Base-by-base conservation (phyloP, 2,329 filamentous ascomycete genomes). In the Pseudogymnoascus sp. region DNA sequence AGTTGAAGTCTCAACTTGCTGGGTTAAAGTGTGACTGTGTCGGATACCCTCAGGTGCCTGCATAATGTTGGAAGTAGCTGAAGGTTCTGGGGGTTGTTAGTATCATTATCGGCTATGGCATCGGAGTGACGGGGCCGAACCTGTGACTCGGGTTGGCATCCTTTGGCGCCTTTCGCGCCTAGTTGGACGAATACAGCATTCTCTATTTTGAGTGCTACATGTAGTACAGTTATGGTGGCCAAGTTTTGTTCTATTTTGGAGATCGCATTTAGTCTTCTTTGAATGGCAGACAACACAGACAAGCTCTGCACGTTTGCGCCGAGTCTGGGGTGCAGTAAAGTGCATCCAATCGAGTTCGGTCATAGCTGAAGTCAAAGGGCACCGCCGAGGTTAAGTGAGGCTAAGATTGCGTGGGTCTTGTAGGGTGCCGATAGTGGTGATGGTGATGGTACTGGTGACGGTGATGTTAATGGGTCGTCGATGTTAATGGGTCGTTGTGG, bases 181-280 rank as follows among this genome's bases (percentile, higher is more conserved):
- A 8, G 43, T 22, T n/a, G 60, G 16, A 33, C 37, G 37, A 40
- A 61, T n/a, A 28, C 60, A 22, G 19, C 69, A 66, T 28, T 73
- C 68, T 53, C 75, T 74, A 72, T 73, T 38, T 69, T 61, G 2
- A 62, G 66, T 7, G 62, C 68, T 6, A 71, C 68, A 38, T 61
- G 61, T 68, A 65, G 46, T 38, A 59, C 50, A 63, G 16, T 50
- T 38, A 46, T 35, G 12, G 14, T 38, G 60, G n/a, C 43, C 31
- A 16, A 37, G 19, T 8, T 22, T 33, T 26, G 62, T 33, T 56
- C 62, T 35, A 61, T 68, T 70, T 67, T 75, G 72, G 31, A 74
- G 64, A 63, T 75, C 72, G 31, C 73, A 75, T 38, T 75, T 75
- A 62, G 74, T 70, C 67, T 75, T 75, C 65, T 75, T 75, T 0